Percentiles rank a stretch among this genome's conserved stretches.
phyloP scores from a whole-genome alignment of 1,139 yeast species.

The Yamadazyma jaroonii region DNA sequence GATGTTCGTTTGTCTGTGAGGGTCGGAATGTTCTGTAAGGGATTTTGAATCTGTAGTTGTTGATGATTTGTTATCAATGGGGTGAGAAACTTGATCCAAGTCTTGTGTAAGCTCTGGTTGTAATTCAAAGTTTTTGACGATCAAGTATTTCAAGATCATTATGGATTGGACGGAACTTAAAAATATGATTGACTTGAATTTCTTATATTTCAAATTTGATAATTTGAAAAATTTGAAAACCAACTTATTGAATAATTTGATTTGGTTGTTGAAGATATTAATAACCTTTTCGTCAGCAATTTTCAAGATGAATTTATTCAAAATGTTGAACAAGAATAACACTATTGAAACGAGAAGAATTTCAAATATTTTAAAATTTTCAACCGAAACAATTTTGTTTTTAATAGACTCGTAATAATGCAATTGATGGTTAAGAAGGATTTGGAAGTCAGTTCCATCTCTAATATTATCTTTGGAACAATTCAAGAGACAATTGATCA shows the following conservation, averaged over 20 bases:
- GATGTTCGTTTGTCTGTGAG: too few species aligned
- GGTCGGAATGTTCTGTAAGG: too few species aligned
- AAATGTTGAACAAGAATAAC: slow-evolving; percentile 5
- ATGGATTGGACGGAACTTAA: slow-evolving; percentile 30
- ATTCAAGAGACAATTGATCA: slow-evolving; percentile 30
- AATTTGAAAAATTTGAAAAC: slow-evolving; percentile 18
- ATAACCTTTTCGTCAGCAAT: slow-evolving; percentile 12
- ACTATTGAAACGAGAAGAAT: slow-evolving; percentile 25
- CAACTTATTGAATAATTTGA: slow-evolving; percentile 29
- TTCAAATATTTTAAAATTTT: slow-evolving; percentile 18
- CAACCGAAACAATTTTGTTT: slow-evolving; percentile 13
- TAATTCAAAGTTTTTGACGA: slow-evolving; percentile 11
- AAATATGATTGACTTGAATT: slow-evolving; percentile 20
- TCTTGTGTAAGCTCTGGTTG: not conserved
- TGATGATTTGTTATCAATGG: not conserved
- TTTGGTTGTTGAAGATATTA: slow-evolving; percentile 29
- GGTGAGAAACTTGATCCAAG: too few species aligned
- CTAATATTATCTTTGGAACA: slow-evolving; percentile 19
- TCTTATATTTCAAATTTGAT: slow-evolving; percentile 8
- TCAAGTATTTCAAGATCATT: slow-evolving; percentile 29
- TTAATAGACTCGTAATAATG: slow-evolving; percentile 23
- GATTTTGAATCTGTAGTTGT: too few species aligned
- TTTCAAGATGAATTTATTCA: slow-evolving; percentile 4
- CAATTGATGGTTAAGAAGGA: slow-evolving; percentile 23
- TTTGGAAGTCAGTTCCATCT: slow-evolving; percentile 13